phyloP scores from a whole-genome alignment of 805 yeast species.

The Wickerhamiella lipophila region DNA sequence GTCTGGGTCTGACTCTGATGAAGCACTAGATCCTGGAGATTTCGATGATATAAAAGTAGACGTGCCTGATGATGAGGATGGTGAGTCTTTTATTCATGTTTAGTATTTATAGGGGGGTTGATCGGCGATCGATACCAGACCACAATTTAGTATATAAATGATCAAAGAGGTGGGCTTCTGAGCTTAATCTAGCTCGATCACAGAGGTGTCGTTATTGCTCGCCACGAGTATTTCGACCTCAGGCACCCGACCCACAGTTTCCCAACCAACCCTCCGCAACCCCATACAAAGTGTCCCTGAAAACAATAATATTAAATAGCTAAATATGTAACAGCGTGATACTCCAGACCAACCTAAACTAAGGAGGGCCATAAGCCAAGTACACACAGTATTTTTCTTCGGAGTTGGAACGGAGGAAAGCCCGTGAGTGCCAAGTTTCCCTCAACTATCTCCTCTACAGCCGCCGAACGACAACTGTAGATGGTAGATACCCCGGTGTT shows the following conservation, averaged over 20 bases:
- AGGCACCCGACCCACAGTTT: no score
- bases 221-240: no score
- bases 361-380: constrained; percentile 22
- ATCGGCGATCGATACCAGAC: neutral
- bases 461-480: constrained; percentile 17
- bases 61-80: constrained; percentile 13
- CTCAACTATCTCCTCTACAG: constrained; percentile 20
- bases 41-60: constrained; percentile 11
- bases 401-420: constrained; percentile 32
- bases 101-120: constrained; percentile 6
- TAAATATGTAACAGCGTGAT: constrained; percentile 26
- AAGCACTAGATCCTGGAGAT: neutral
- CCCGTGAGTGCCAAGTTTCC: constrained; percentile 25
- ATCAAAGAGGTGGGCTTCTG: no score
- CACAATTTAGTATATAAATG: no score
- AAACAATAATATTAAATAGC: no score
- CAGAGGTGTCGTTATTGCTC: no score
- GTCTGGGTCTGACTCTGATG: constrained; percentile 8
- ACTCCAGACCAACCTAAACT: constrained; percentile 20
- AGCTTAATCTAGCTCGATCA: no score
- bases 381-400: constrained; percentile 25
- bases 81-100: constrained; percentile 16
- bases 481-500: constrained; percentile 21
- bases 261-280: no score
- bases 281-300: no score